phyloP scores from a whole-genome alignment of 2,329 filamentous ascomycete species.

The Pseudocercospora ulei region DNA sequence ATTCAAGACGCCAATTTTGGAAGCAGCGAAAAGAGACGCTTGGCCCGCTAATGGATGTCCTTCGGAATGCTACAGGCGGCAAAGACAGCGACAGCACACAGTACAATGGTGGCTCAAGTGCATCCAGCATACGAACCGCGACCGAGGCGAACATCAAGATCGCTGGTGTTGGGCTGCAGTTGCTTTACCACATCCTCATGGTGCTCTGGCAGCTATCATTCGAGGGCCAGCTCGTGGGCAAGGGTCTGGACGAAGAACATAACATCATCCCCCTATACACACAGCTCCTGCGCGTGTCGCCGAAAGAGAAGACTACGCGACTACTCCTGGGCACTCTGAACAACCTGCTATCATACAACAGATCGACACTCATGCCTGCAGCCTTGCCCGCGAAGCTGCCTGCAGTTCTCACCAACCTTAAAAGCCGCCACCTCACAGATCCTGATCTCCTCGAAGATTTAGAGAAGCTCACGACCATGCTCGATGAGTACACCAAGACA shows the following conservation, averaged over 20 bases:
- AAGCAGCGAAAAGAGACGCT: slow-evolving; percentile 77
- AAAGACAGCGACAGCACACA: slow-evolving; percentile 57
- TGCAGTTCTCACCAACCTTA: slow-evolving; percentile 49
- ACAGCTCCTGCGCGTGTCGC: slow-evolving; percentile 81
- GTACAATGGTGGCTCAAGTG: slow-evolving; percentile 40
- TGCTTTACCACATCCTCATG: slow-evolving; percentile 86
- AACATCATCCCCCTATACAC: slow-evolving; percentile 86
- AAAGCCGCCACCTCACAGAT: slow-evolving; percentile 44
- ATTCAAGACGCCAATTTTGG: slow-evolving; percentile 79
- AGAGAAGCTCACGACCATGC: slow-evolving; percentile 47
- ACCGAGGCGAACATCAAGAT: slow-evolving; percentile 56
- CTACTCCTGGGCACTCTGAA: slow-evolving; percentile 79
- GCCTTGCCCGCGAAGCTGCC: slow-evolving; percentile 79
- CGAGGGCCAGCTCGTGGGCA: slow-evolving; percentile 60
- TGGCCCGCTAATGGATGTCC: slow-evolving; percentile 68
- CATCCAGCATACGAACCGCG: slow-evolving; percentile 41
- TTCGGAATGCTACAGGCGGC: slow-evolving; percentile 62
- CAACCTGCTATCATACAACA: slow-evolving; percentile 72
- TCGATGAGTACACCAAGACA: slow-evolving; percentile 72
- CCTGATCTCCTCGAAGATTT: slow-evolving; percentile 47
- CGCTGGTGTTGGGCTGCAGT: slow-evolving; percentile 74
- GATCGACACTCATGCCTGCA: slow-evolving; percentile 60
- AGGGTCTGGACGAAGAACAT: slow-evolving; percentile 82
- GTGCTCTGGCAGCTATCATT: slow-evolving; percentile 97
- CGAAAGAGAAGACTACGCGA: slow-evolving; percentile 95